Percentiles rank a stretch among this genome's conserved stretches.
These are phyloP conservation scores for Termitomyces sp. DNA, from an alignment of 768 basidiomycete species.

Conservation along the genomic window DNA sequence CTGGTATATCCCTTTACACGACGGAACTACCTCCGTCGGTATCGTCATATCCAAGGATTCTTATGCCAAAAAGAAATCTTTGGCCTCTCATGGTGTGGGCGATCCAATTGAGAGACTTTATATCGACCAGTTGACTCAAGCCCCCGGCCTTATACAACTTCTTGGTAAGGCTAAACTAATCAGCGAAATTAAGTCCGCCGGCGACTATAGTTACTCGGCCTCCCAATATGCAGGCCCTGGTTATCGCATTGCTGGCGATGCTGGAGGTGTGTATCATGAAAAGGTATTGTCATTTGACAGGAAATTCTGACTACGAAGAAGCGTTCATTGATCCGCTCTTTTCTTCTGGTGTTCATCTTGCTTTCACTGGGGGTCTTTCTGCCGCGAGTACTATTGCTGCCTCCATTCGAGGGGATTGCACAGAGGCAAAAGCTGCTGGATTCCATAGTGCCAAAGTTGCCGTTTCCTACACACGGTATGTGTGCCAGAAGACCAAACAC, in stretches of 20 bases:
- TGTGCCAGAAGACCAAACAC: neutral
- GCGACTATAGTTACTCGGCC: neutral
- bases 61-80: too few species aligned
- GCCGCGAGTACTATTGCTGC: slow-evolving; percentile 28
- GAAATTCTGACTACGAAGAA: slow-evolving; percentile 13
- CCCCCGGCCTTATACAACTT: neutral
- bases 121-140: slow-evolving; percentile 17
- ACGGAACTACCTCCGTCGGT: too few species aligned
- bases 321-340: slow-evolving; percentile 47
- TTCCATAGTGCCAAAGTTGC: slow-evolving; percentile 26
- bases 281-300: neutral
- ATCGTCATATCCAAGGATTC: too few species aligned
- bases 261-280: too few species aligned
- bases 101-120: slow-evolving; percentile 34
- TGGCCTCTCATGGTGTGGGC: slow-evolving; percentile 9
- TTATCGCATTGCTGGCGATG: slow-evolving; percentile 31
- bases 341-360: too few species aligned
- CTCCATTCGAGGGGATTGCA: too few species aligned
- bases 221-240: neutral
- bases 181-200: too few species aligned
- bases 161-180: too few species aligned
- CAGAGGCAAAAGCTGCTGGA: slow-evolving; percentile 17
- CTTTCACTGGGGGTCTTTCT: slow-evolving; percentile 27
- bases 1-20: too few species aligned
- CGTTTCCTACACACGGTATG: slow-evolving; percentile 28